These are phyloP conservation scores for Tolypocladium inflatum DNA, from an alignment of 2,329 filamentous ascomycete species.

Conservation along the genomic window DNA sequence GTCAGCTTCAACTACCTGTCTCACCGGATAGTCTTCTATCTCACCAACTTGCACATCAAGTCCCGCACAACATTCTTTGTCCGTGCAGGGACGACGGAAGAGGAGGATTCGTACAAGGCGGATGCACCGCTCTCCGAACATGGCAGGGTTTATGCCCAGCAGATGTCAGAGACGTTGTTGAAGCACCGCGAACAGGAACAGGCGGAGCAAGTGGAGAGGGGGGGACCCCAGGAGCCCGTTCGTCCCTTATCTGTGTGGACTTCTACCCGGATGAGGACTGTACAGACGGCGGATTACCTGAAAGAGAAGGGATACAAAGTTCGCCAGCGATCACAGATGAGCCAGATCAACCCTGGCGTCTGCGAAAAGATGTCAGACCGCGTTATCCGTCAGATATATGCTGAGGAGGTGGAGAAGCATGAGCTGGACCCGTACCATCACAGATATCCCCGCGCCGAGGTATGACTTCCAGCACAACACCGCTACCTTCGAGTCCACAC, in stretches of 20 bases:
- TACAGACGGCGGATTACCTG: slow-evolving; percentile 82
- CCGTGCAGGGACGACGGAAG: slow-evolving; percentile 74
- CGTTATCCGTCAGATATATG: slow-evolving; percentile 71
- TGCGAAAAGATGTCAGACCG: slow-evolving; percentile 88
- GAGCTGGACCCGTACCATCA: slow-evolving; percentile 95
- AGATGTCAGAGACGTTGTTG: slow-evolving; percentile 77
- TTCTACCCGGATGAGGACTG: slow-evolving; percentile 79
- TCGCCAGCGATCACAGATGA: slow-evolving; percentile 89
- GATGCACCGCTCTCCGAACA: slow-evolving; percentile 77
- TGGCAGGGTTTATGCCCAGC: slow-evolving; percentile 70
- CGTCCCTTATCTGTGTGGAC: slow-evolving; percentile 90
- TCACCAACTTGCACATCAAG: slow-evolving; percentile 96
- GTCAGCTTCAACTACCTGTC: slow-evolving; percentile 94
- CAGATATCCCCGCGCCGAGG: slow-evolving; percentile 88
- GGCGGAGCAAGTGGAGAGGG: slow-evolving; percentile 55
- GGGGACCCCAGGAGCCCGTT: slow-evolving; percentile 57
- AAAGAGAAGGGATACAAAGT: slow-evolving; percentile 73
- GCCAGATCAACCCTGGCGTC: slow-evolving; percentile 91
- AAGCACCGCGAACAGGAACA: slow-evolving; percentile 78
- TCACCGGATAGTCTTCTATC: slow-evolving; percentile 95
- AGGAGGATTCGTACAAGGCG: slow-evolving; percentile 85
- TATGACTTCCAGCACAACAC: slow-evolving; percentile 19
- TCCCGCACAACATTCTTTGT: slow-evolving; percentile 89
- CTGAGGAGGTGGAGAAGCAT: slow-evolving; percentile 87
- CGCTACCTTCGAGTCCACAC: background rate